Base-by-base conservation (phyloP, 108 stramenopile genomes). In the Cylindrotheca fusiformis region DNA sequence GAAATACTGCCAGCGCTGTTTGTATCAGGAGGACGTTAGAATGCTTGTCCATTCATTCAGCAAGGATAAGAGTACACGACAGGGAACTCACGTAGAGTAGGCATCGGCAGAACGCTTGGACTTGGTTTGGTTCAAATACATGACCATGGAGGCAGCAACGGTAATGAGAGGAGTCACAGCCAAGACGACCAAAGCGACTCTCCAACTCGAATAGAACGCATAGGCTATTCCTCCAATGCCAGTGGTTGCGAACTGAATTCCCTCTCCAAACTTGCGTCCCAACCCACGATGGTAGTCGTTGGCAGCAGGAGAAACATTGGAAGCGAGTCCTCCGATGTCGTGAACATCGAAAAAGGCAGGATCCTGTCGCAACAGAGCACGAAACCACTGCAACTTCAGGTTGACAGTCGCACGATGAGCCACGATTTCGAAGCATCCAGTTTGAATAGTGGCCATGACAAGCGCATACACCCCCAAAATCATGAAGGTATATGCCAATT, bases 211-310 rank as follows among this genome's bases (percentile, higher is more conserved):
- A 12, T 52, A 83, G 51, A 90, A 80, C 4, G 80, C 80, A 60
- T 76, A 86, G 4, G 45, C 74, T 21, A 87, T 46, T 0, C 89
- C 89, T 2, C 84, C 85, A 5, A 90, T 29, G 25, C 77, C 71
- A 1, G 77, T 81, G 0, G 80, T 83, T 8, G 67, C 60, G 46
- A 87, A 90, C 55, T 90, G 86, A 12, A 90, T 68, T 0, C 89
- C 89, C 48, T 90, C 83, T 0, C 89, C 82, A 48, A 86, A 72
- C 49, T 90, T 83, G 0, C 79, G 63, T 19, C 89, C 86, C n/a
- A 83, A 20, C 3, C 84, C 84, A 0, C 82, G 59, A 17, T 76
- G 79, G 49, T 65, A 76, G 22, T 65, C 59, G 32, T 54, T 67
- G 25, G 71, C 48, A 4, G 52, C 21, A 1, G 74, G 63, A 4